phyloP scores from a whole-genome alignment of 2,329 filamentous ascomycete genomes.

The Botrytis fabae region DNA sequence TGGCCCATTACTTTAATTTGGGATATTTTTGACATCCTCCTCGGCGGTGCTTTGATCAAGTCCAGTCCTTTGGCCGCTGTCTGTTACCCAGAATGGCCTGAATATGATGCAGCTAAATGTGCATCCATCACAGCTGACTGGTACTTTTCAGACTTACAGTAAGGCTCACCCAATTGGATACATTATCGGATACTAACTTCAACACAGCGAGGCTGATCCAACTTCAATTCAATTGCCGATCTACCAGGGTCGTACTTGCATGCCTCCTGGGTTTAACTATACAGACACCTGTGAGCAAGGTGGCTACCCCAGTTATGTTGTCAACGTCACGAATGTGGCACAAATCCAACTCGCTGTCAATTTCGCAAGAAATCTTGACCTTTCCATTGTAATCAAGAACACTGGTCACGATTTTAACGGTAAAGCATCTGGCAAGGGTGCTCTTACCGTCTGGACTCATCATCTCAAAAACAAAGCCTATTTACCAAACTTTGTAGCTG shows the following conservation, averaged over 20 bases:
- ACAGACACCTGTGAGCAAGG: slow-evolving; percentile 27
- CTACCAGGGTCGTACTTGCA: slow-evolving; percentile 46
- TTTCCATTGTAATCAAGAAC: slow-evolving; percentile 45
- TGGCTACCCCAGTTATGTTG: slow-evolving; percentile 30
- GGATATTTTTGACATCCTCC: slow-evolving; percentile 48
- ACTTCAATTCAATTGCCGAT: slow-evolving; percentile 51
- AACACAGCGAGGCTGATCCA: slow-evolving; percentile 42
- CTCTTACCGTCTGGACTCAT: slow-evolving; percentile 52
- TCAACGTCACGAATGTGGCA: slow-evolving; percentile 33
- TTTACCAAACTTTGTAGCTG: slow-evolving; percentile 39
- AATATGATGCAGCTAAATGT: slow-evolving; percentile 42
- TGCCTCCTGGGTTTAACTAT: slow-evolving; percentile 26
- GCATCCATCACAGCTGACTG: slow-evolving; percentile 37
- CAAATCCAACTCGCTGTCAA: slow-evolving; percentile 35
- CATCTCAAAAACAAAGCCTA: slow-evolving; percentile 46
- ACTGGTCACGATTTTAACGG: slow-evolving; percentile 51
- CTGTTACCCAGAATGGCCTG: slow-evolving; percentile 43
- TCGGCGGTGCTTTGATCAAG: slow-evolving; percentile 46
- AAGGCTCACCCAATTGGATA: slow-evolving; percentile 19
- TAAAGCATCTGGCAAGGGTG: slow-evolving; percentile 49
- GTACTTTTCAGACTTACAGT: slow-evolving; percentile 43
- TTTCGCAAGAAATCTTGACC: slow-evolving; percentile 41
- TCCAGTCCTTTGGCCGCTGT: slow-evolving; percentile 48
- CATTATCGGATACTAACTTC: slow-evolving; percentile 35
- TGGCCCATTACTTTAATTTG: slow-evolving; percentile 53